Percentiles rank a stretch among this genome's conserved stretches.
phyloP scores from a whole-genome alignment of 2,329 filamentous ascomycete genomes.

The Lasiodiplodia theobromae region DNA sequence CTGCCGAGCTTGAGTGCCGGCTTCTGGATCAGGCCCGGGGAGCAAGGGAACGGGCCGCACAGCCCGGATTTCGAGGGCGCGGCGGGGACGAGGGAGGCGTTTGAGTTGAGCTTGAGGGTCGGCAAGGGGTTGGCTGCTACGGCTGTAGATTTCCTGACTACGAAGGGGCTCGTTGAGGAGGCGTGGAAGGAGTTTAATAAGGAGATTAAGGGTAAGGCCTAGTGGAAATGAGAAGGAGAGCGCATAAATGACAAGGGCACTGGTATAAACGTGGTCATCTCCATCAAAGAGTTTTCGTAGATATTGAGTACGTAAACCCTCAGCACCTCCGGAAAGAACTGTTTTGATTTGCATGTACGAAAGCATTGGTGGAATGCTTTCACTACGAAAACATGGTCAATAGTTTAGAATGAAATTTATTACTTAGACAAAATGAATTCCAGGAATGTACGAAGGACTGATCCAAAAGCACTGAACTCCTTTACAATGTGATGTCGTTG shows the following conservation, averaged over 20 bases:
- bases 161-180: constrained; percentile 20
- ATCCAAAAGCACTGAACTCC: neutral
- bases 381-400: too few relatives aligned
- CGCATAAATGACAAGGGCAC: too few relatives aligned
- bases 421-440: too few relatives aligned
- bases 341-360: too few relatives aligned
- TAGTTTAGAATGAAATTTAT: too few relatives aligned
- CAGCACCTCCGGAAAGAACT: too few relatives aligned
- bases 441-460: too few relatives aligned
- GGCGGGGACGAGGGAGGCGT: constrained; percentile 46
- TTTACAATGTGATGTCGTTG: neutral
- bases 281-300: too few relatives aligned
- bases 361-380: too few relatives aligned
- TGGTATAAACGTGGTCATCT: too few relatives aligned
- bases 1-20: constrained; percentile 63
- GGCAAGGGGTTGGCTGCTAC: constrained; percentile 47
- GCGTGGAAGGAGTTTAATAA: constrained; percentile 37
- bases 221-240: too few relatives aligned
- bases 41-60: constrained; percentile 45
- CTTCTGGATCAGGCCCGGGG: constrained; percentile 55
- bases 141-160: constrained; percentile 47
- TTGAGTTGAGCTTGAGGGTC: constrained; percentile 43
- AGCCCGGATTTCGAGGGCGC: constrained; percentile 50
- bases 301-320: too few relatives aligned
- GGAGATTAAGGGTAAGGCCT: constrained; percentile 38